Evolutionary conservation across 345 rosid genomes (phyloP), one percentile per base, ranked within the genome.

Genomic region (Salix udensis): DNA sequence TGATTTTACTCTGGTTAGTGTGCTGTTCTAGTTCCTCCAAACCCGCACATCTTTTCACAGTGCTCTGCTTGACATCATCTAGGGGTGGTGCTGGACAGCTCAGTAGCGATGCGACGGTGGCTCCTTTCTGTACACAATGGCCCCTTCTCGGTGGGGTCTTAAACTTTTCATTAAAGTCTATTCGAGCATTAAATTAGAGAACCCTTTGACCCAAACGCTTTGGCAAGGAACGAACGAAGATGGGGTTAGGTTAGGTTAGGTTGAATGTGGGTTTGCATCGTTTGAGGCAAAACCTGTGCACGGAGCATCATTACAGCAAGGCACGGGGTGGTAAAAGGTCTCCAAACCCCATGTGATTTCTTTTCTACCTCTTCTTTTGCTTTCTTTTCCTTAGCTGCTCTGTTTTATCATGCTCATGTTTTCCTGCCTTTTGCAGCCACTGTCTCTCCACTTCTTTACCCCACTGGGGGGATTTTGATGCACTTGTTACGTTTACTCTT

Each of bases 241-340:
- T 37, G 62, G 65, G 60, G 77, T 70, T 76, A 42, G 75, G 79
- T 82, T 80, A 24, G 60, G 77, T 70, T 76, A 42, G 75, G 79
- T 82, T 80, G 30, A 70, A 50, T 46, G 4, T 65, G 72, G 62
- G 24, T 48, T 67, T 64, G 78, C 84, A 67, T 82, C 78, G 70
- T 80, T 80, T 76, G 39, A 44, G 74, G 82, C 77, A 64, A 77
- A 71, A 50, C 75, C 65, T 69, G 75, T 68, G 80, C 70, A 77
- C 53, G 70, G 62, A 75, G 65, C 77, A 83, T 83, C 58, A 77
- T 81, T 71, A 71, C 84, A 81, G 67, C 72, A 16, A 61, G 64
- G 81, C 79, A 80, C 76, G 77, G 39, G 79, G 77, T 55, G 79
- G 77, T 55, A 69, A 81, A 81, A 83, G 78, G 64, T 12, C 15